A percentile compares a stretch with the other conserved stretches of the same genome.
Conservation (phyloP, 768 basidiomycete species). For the Termitomyces sp. region DNA sequence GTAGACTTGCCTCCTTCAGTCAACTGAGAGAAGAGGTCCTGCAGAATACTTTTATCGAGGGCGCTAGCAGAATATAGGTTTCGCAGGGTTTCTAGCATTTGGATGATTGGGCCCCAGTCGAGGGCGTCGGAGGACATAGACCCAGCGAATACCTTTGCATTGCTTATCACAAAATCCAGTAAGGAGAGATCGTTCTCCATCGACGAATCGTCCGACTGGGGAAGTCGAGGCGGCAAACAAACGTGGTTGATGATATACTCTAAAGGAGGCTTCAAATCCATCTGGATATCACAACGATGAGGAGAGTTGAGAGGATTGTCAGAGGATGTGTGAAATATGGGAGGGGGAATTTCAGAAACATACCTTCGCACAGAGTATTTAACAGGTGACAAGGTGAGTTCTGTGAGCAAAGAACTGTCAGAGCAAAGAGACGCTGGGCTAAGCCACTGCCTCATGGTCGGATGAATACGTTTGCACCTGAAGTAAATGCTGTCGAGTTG, state of each 20-base stretch:
- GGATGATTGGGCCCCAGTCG: slow-evolving; percentile 26
- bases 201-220: slow-evolving; percentile 29
- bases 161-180: slow-evolving; percentile 14
- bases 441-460: not conserved
- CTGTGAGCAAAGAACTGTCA: not conserved
- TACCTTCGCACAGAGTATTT: not conserved
- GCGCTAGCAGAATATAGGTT: not conserved
- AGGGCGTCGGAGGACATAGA: slow-evolving; percentile 6
- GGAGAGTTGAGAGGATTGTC: no score
- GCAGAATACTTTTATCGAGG: not conserved
- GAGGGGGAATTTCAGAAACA: not conserved
- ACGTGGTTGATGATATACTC: slow-evolving; percentile 38
- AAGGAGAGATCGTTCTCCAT: slow-evolving; percentile 23
- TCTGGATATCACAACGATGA: no score
- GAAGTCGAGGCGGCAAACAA: slow-evolving; percentile 38
- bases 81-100: slow-evolving; percentile 19
- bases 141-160: slow-evolving; percentile 15
- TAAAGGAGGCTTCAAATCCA: slow-evolving; percentile 1
- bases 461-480: not conserved
- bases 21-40: not conserved
- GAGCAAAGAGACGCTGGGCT: not conserved
- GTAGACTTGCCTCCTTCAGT: not conserved
- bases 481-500: not conserved
- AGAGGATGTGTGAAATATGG: not conserved
- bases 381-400: not conserved